A percentile compares a stretch with the other conserved stretches of the same genome.
Conservation (phyloP, 192 early-diverging fungal genomes). For the Coemansia guatemalensis region DNA sequence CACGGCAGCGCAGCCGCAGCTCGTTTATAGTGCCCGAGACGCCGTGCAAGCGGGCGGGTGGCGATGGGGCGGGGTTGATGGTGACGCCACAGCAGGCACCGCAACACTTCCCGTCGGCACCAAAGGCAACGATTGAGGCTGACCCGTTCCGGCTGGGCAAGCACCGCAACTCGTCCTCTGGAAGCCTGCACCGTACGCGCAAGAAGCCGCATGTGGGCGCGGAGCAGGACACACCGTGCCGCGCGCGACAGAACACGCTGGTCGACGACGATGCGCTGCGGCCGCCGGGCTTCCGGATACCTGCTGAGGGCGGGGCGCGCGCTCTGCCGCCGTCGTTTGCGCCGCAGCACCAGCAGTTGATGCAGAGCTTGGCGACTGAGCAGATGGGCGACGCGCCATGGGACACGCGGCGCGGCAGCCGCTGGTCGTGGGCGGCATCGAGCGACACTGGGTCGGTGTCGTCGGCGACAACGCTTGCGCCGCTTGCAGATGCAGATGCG, state of each 20-base stretch:
- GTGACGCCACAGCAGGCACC: conserved; percentile 2
- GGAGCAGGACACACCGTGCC: conserved; percentile 41
- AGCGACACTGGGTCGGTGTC: conserved; percentile 40
- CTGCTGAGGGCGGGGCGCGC: neutral
- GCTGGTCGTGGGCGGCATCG: conserved; percentile 25
- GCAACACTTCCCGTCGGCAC: conserved; percentile 9
- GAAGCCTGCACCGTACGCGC: conserved; percentile 41
- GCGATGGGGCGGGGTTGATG: conserved; percentile 2
- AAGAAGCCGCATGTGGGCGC: conserved; percentile 47
- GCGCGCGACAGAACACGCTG: conserved; percentile 49
- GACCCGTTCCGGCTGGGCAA: conserved; percentile 47
- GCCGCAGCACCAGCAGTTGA: conserved; percentile 33
- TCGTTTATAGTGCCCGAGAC: conserved; percentile 46
- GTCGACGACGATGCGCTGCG: conserved; percentile 41
- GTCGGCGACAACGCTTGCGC: conserved; percentile 40
- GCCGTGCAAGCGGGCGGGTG: conserved; percentile 39
- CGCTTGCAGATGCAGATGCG: neutral
- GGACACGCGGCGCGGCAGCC: conserved; percentile 13
- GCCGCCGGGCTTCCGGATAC: conserved; percentile 42
- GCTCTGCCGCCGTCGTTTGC: conserved; percentile 38
- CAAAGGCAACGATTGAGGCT: conserved; percentile 11
- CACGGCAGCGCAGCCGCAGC: conserved; percentile 26
- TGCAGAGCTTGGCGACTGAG: conserved; percentile 28
- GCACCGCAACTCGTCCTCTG: conserved; percentile 47
- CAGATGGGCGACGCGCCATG: conserved; percentile 17